phyloP scores from a whole-genome alignment of 2,329 filamentous ascomycete species.

The Trichoderma afroharzianum region DNA sequence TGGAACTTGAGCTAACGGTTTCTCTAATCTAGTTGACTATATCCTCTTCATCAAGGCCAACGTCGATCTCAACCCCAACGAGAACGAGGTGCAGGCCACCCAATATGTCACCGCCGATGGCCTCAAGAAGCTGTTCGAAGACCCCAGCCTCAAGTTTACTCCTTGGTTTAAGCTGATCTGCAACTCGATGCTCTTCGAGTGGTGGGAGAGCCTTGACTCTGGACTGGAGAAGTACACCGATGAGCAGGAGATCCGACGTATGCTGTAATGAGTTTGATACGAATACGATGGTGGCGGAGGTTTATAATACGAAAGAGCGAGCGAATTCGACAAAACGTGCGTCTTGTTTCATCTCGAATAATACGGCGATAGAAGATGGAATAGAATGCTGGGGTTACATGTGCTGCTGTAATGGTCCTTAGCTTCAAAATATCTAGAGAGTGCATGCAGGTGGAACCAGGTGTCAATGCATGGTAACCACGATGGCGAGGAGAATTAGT shows the following conservation, averaged over 20 bases:
- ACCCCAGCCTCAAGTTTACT: constrained; percentile 80
- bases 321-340: not conserved
- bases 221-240: constrained; percentile 82
- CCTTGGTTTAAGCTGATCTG: constrained; percentile 99
- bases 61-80: constrained; percentile 76
- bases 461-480: not conserved
- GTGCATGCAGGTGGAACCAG: not conserved
- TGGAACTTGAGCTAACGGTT: not conserved
- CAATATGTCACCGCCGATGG: constrained; percentile 80
- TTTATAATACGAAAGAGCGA: not conserved
- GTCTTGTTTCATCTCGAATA: not conserved
- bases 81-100: constrained; percentile 84
- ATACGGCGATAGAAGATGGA: not conserved
- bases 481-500: not conserved
- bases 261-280: constrained; percentile 43
- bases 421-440: not conserved
- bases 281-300: not conserved
- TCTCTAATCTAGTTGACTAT: constrained; percentile 68
- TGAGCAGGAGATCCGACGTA: constrained; percentile 83
- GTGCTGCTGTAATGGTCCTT: not conserved
- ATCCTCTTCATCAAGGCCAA: constrained; percentile 97
- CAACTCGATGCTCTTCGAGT: constrained; percentile 94
- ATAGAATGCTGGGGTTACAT: not conserved
- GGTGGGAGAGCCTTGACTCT: constrained; percentile 84
- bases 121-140: constrained; percentile 79